Evolutionary conservation across 2,329 filamentous ascomycete genomes (phyloP).

Genomic region (Claviceps pazoutovae): DNA sequence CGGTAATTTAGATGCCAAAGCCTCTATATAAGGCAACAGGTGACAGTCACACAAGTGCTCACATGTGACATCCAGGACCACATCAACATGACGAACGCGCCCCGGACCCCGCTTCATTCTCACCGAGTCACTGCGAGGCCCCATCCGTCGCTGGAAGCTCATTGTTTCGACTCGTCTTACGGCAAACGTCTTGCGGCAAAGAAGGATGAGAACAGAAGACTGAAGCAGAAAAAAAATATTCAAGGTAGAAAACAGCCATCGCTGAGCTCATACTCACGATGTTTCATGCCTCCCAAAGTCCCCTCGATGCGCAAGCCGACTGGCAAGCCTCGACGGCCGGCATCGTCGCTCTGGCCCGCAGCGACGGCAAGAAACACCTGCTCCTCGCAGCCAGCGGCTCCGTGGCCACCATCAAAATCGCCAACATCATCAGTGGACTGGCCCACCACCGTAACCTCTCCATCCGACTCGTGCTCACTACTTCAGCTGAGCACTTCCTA

Average conservation of each 20-base stretch:
- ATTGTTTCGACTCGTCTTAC: too few relatives aligned
- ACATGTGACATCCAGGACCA: too few relatives aligned
- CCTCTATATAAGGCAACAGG: too few relatives aligned
- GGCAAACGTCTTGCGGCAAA: background rate
- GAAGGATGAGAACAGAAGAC: too few relatives aligned
- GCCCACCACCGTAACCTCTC: constrained; percentile 43
- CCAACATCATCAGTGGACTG: constrained; percentile 49
- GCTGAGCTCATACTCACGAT: background rate
- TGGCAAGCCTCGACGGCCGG: constrained; percentile 14
- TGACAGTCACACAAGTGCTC: too few relatives aligned
- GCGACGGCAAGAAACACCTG: constrained; percentile 28
- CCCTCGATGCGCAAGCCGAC: background rate
- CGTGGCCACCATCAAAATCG: constrained; percentile 81
- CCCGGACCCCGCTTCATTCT: too few relatives aligned
- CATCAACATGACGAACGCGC: too few relatives aligned
- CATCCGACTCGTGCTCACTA: constrained; percentile 73
- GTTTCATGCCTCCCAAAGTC: background rate
- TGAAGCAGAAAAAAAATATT: background rate
- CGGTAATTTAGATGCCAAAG: too few relatives aligned
- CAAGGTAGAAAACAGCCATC: background rate
- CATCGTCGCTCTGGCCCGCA: constrained; percentile 18
- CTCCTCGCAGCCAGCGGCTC: constrained; percentile 33
- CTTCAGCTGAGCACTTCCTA: constrained; percentile 62
- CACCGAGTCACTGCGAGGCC: too few relatives aligned
- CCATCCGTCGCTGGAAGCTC: too few relatives aligned